Base-by-base conservation (phyloP, 768 basidiomycete species). In the Panaeolus cyanescens region DNA sequence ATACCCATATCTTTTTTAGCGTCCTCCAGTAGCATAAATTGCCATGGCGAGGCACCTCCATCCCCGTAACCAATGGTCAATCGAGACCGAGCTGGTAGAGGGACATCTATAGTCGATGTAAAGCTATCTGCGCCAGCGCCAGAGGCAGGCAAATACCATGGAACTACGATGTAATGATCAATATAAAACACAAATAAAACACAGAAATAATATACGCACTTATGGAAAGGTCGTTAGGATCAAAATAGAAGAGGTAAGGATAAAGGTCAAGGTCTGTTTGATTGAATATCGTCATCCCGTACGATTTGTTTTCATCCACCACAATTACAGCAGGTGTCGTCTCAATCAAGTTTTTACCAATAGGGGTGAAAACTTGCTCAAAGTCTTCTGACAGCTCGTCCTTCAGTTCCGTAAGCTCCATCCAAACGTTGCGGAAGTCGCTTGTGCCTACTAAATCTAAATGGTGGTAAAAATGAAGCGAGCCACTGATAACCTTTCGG, bases 51-150 rank as follows among this genome's bases (percentile, higher is more conserved):
- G 5, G 63, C 65, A 42, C 75, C 77, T 28, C 72, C 74, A 9
- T 74, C 65, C 0, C 79, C 80, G 60, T 80, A 80, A 5, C 82
- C 83, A 10, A 83, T 71, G 1, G 75, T 66, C n/a, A 73, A 58
- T 65, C 70, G 45, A 19, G 68, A 69, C 22, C 67, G 62, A 1
- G 72, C 61, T 12, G 66, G 65, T n/a, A 76, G 65, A 13, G 70
- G 67, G 4, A 66, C 62, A 22, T 76, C 74, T 17, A 72, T 67
- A 2, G 56, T 59, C 13, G 59, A 67, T 9, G 62, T 66, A 17
- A 64, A 39, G 5, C 57, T 64, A 20, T 68, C 65, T 2, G 53
- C 58, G 9, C 75, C 73, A 7, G 69, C 72, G 10, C 71, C 73
- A 8, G 65, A 64, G 1, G 74, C 68, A 12, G 75, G 69, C 7